A percentile compares a stretch with the other conserved stretches of the same genome.
Evolutionary conservation across 805 yeast genomes (phyloP).

Genomic region (Sugiyamaella marilandica): DNA sequence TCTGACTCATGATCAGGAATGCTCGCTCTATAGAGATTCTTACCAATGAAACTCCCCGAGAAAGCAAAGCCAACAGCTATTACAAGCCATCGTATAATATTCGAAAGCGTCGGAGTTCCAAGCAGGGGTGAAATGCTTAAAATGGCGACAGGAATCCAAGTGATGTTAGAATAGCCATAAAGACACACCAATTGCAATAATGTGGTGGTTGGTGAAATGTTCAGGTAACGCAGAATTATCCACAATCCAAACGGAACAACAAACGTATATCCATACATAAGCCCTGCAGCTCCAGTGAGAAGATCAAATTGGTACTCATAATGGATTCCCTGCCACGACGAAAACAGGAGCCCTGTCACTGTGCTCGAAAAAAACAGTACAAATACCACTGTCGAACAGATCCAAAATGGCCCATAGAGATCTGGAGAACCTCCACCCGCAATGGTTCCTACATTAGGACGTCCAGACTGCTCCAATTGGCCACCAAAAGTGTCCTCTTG

Average conservation of each 20-base stretch:
- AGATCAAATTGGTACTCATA: slow-evolving; percentile 58
- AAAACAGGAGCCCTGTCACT: slow-evolving; percentile 58
- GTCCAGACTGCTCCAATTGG: slow-evolving; percentile 21
- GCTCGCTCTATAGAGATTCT: slow-evolving; percentile 42
- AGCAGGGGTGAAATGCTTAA: slow-evolving; percentile 51
- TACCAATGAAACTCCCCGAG: slow-evolving; percentile 50
- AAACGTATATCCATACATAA: slow-evolving; percentile 74
- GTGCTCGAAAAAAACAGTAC: slow-evolving; percentile 72
- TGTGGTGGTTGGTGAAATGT: slow-evolving; percentile 42
- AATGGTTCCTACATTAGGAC: slow-evolving; percentile 23
- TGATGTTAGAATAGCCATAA: slow-evolving; percentile 78
- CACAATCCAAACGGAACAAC: slow-evolving; percentile 57
- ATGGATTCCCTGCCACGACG: slow-evolving; percentile 39
- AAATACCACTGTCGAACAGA: slow-evolving; percentile 74
- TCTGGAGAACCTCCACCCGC: slow-evolving; percentile 51
- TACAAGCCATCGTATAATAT: slow-evolving; percentile 56
- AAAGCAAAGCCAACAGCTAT: slow-evolving; percentile 56
- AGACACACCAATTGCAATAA: slow-evolving; percentile 61
- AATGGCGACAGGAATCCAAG: slow-evolving; percentile 81
- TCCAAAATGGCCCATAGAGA: slow-evolving; percentile 87
- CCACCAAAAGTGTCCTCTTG: slow-evolving; percentile 20
- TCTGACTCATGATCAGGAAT: slow-evolving; percentile 24
- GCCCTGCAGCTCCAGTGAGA: slow-evolving; percentile 60
- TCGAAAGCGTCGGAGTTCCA: slow-evolving; percentile 37
- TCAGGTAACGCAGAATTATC: slow-evolving; percentile 49